A percentile compares a stretch with the other conserved stretches of the same genome.
These are phyloP conservation scores for Curvularia hawaiiensis DNA, from an alignment of 2,329 filamentous ascomycete species.

Conservation along the genomic window DNA sequence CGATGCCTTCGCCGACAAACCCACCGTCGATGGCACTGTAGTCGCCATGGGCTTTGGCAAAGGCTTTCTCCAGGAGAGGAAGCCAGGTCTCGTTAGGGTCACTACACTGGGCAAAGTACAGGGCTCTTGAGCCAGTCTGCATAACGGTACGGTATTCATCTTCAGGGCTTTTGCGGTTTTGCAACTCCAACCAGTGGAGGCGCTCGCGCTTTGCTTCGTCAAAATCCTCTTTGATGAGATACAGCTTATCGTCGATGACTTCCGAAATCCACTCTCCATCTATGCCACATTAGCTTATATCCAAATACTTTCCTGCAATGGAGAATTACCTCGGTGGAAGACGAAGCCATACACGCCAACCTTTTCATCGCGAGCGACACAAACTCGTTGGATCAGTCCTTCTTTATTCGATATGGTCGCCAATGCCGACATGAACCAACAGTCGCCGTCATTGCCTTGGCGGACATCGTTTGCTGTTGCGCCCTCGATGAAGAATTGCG, in stretches of 20 bases:
- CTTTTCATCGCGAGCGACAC: conserved; percentile 72
- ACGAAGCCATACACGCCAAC: conserved; percentile 87
- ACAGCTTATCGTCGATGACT: conserved; percentile 90
- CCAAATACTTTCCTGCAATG: conserved; percentile 1
- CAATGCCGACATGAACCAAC: conserved; percentile 83
- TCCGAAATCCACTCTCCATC: conserved; percentile 92
- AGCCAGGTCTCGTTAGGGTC: conserved; percentile 84
- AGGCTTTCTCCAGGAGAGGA: conserved; percentile 80
- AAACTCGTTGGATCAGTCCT: conserved; percentile 73
- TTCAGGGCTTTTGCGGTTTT: conserved; percentile 72
- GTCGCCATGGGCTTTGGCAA: conserved; percentile 83
- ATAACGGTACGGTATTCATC: conserved; percentile 70
- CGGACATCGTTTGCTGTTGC: conserved; percentile 78
- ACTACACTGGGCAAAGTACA: conserved; percentile 78
- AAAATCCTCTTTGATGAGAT: conserved; percentile 80
- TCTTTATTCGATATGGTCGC: conserved; percentile 77
- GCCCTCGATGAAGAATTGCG: conserved; percentile 78
- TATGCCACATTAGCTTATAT: conserved; percentile 39
- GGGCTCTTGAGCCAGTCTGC: conserved; percentile 75
- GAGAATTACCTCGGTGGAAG: conserved; percentile 67
- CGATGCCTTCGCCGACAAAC: conserved; percentile 68
- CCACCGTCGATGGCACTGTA: conserved; percentile 77
- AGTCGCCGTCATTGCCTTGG: conserved; percentile 80
- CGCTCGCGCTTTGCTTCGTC: conserved; percentile 76
- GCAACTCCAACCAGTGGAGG: conserved; percentile 73